Evolutionary conservation across 2,329 filamentous ascomycete species (phyloP), one percentile per base, ranked within the genome.

Genomic region (Ustilaginoidea virens): DNA sequence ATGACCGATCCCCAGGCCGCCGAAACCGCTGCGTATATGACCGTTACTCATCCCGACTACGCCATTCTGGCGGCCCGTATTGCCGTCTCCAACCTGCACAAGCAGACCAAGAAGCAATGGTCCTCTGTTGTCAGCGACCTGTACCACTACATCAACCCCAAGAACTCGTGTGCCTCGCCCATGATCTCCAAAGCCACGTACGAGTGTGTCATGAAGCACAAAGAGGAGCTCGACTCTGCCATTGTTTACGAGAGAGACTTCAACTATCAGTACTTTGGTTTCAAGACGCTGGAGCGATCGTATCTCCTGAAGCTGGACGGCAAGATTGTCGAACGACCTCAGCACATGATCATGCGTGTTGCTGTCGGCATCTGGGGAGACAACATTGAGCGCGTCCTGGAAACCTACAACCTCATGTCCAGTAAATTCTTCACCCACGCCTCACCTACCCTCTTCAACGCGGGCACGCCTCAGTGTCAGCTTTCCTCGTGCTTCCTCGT

Each of bases 281-380:
- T 98, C 75, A 98, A 98, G 73, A 98, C 90, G 6, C 66, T 98
- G 22, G 90, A 98, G 66, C 78, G 90, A 36, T 98, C 90, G 49
- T 98, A 98, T 51, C 77, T 98, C 29, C 76, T 98, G 42, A 86
- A 92, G 52, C 80, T 96, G 41, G 72, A 94, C 46, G 86, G 85
- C 53, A 92, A 94, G 62, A 83, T 96, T 50, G 87, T 86, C 29
- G 90, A 98, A 65, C 76, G 90, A 47, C 90, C 90, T 25, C 90
- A 98, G 60, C 90, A 98, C 63, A 90, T 98, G 85, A 87, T 98
- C 46, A 98, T 98, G 90, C 83, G 90, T 69, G 90, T 98, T 30
- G 74, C 90, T 43, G 87, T 98, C 33, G 90, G 90, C 33, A 93
- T 98, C 44, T 92, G 92, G 65, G 86, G 86, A 35, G 82, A 93